A percentile compares a stretch with the other conserved stretches of the same genome.
phyloP scores from a whole-genome alignment of 164 flowering plant genomes.

The Aristolochia californica region DNA sequence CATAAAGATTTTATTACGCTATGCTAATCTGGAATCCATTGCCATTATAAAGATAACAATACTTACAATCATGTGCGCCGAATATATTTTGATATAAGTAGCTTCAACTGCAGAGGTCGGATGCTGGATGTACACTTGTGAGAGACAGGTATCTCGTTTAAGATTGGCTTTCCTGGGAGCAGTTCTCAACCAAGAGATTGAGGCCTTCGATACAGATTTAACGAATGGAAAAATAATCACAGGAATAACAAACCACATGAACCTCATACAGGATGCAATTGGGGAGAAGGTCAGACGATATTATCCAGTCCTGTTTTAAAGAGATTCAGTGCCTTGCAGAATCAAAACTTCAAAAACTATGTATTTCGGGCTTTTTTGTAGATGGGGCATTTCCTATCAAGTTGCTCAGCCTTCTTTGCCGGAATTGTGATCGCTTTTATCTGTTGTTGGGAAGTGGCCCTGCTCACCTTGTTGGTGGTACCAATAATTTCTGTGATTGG shows the following conservation, averaged over 20 bases:
- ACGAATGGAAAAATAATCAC: conserved; percentile 43
- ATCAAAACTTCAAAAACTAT: neutral
- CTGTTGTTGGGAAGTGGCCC: conserved; percentile 51
- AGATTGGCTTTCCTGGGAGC: conserved; percentile 40
- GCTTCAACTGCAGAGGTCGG: conserved; percentile 38
- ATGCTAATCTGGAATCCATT: too few species aligned
- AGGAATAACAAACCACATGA: conserved; percentile 56
- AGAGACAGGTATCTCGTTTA: conserved; percentile 37
- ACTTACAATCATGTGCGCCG: neutral
- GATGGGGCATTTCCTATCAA: conserved; percentile 55
- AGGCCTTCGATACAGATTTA: conserved; percentile 56
- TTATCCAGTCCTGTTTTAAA: conserved; percentile 1
- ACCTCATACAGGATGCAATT: conserved; percentile 59
- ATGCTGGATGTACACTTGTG: conserved; percentile 70
- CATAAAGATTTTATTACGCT: too few species aligned
- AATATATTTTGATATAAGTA: neutral
- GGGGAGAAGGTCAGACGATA: conserved; percentile 50
- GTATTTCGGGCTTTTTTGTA: conserved; percentile 9
- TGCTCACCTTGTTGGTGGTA: conserved; percentile 43
- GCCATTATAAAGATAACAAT: neutral
- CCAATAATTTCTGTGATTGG: conserved; percentile 48
- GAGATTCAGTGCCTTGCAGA: neutral
- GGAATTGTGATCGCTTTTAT: conserved; percentile 47
- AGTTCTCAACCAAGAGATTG: conserved; percentile 52
- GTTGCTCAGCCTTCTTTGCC: conserved; percentile 40